Evolutionary conservation across 352 stramenopile species (phyloP).

Genomic region (Globisporangium carolinianum): DNA sequence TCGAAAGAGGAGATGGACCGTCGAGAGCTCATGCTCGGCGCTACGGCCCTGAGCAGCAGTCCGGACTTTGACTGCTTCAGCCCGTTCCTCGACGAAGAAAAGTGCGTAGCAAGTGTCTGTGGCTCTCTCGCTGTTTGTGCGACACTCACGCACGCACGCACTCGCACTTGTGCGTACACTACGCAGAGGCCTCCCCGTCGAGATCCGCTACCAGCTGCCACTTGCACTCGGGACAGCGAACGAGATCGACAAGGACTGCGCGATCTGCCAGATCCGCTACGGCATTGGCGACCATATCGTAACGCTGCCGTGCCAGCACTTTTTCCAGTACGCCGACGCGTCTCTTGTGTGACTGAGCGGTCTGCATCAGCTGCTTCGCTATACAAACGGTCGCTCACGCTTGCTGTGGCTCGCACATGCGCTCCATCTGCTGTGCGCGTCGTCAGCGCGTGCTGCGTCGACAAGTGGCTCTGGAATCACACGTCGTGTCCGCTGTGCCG

Average conservation of each 20-base stretch:
- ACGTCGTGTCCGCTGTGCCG: conserved; percentile 80
- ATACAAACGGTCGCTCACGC: not conserved
- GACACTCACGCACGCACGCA: not conserved
- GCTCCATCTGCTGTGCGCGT: not conserved
- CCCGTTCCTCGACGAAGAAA: conserved; percentile 67
- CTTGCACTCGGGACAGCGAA: conserved; percentile 69
- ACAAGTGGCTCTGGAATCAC: conserved; percentile 85
- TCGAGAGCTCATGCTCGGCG: conserved; percentile 38
- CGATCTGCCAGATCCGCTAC: conserved; percentile 81
- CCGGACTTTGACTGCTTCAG: conserved; percentile 66
- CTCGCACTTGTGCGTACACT: not conserved
- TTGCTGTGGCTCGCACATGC: not conserved
- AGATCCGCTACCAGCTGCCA: conserved; percentile 79
- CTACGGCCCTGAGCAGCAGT: conserved; percentile 57
- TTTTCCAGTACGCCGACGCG: conserved; percentile 67
- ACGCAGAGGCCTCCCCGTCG: conserved; percentile 55
- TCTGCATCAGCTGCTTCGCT: too few species aligned
- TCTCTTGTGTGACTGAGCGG: not conserved
- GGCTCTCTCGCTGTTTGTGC: not conserved
- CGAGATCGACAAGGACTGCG: conserved; percentile 80
- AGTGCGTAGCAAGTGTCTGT: conserved; percentile 5
- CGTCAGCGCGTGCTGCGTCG: conserved; percentile 64
- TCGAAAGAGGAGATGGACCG: conserved; percentile 61
- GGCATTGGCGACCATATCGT: conserved; percentile 82
- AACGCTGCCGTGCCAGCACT: conserved; percentile 77